Evolutionary conservation across 148 eudicot species (phyloP), one percentile per base, ranked within the genome.

Genomic region (Drosera capensis): DNA sequence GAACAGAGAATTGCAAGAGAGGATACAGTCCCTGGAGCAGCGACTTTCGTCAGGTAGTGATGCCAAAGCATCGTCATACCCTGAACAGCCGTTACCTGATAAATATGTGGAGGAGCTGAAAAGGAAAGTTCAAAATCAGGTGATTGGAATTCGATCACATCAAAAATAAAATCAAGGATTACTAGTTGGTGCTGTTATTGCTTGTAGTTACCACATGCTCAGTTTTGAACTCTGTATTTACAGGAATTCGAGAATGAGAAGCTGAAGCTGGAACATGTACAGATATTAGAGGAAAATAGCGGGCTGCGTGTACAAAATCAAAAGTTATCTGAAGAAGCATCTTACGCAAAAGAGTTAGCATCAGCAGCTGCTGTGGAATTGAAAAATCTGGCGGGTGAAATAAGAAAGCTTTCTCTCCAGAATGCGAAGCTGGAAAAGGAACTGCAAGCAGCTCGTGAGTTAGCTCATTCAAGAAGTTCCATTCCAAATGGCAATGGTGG

Each of bases 351-450:
- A 52, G 83, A 80, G 50, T 62, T 80, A 46, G 90, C 90, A 9
- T 73, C 83, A 14, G 90, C 80, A 56, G 90, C 90, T 14, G 90
- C 90, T 52, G 62, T 71, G 47, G 90, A 80, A 65, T 70, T 80
- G 20, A 71, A 70, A 38, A 74, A 68, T 59, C 56, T 80, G 52
- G 82, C 90, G 35, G 80, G 71, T 46, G 90, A 80, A 57, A 78
- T 80, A 23, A 77, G 80, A 20, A 76, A 62, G 46, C 64, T 80
- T 28, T 76, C 90, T 14, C 55, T 68, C 63, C 74, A 70, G 62
- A 80, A 71, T 63, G 75, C 83, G 48, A 73, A 73, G 50, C 55
- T 73, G 30, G 50, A 55, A 26, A 48, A 22, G 41, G 66, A 67
- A 45, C 56, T 54, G 63, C 66, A 49, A 58, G 55, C 71, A 52